Base-by-base conservation (phyloP, 2,329 filamentous ascomycete genomes). In the Ophiostoma sp. region DNA sequence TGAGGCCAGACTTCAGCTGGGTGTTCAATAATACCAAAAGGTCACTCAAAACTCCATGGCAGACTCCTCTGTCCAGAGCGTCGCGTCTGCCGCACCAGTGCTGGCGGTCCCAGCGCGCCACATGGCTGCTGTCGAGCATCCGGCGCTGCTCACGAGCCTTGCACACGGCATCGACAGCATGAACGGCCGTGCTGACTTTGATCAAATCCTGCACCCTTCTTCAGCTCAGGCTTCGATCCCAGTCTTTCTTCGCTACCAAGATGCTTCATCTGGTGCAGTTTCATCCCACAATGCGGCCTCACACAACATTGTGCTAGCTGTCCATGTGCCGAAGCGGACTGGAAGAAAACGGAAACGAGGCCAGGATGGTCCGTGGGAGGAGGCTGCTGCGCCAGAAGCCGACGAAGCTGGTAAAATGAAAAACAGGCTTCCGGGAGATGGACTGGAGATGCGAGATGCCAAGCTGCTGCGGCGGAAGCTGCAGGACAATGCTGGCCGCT, bases 341-440 rank as follows among this genome's bases (percentile, higher is more conserved):
- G 93, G 93, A 3, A 86, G 92, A 70, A 96, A 91, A 78, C 86
- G 93, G 69, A 97, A 93, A 79, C 84, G 89, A 73, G 93, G 92
- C n/a, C 87, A 87, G 11, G 38, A 8, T 6, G 55, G 38, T 27
- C 27, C 27, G 27, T 60, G 55, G 55, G 27, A 5, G 76, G 88
- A 68, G 89, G 83, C 4, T 87, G 49, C 41, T n/a, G 38, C 11
- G 4, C 9, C 40, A n/a, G 60, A 42, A 42, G 16, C 40, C 5
- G 12, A 64, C 6, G 27, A n/a, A 38, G 55, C 36, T n/a, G 5
- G 36, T 14, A 41, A 18, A 1, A n/a, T 2, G 14, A 18, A 42
- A 42, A 27, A 14, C 62, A 14, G 27, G 8, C 5, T 44, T 12
- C 55, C 70, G 4, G 72, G 71, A 1, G 69, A 64, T 16, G 60